These are phyloP conservation scores for Houttuynia cordata DNA, from an alignment of 164 flowering plant species.

Conservation along the genomic window DNA sequence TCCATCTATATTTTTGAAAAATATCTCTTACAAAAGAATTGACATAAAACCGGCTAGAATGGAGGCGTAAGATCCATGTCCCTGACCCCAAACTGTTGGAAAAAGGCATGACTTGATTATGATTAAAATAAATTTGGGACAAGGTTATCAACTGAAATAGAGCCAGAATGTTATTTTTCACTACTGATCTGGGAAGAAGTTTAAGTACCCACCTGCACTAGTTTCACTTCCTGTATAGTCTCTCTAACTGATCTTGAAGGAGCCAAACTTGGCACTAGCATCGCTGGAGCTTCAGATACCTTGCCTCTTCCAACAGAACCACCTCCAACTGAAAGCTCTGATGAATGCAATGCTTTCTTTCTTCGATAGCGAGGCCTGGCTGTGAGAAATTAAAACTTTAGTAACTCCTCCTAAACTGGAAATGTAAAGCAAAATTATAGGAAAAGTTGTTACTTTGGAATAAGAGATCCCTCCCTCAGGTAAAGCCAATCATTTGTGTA, in stretches of 20 bases:
- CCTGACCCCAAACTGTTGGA: too few species aligned
- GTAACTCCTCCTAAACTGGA: constrained; percentile 6
- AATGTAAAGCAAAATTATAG: not conserved
- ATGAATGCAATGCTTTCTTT: constrained; percentile 27
- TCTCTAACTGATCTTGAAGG: constrained; percentile 77
- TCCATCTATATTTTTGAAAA: too few species aligned
- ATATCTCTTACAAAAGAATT: too few species aligned
- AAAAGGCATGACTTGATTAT: too few species aligned
- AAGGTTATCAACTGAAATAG: not conserved
- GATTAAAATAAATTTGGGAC: too few species aligned
- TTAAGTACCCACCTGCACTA: constrained; percentile 63
- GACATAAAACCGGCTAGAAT: too few species aligned
- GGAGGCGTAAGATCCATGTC: too few species aligned
- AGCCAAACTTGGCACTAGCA: constrained; percentile 58
- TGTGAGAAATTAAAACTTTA: constrained; percentile 15
- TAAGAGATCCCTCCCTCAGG: constrained; percentile 74
- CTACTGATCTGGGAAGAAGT: not conserved
- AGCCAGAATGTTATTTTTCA: too few species aligned
- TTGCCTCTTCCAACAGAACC: constrained; percentile 20
- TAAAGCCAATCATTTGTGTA: constrained; percentile 94
- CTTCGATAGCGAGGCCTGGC: constrained; percentile 75
- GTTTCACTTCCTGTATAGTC: constrained; percentile 74
- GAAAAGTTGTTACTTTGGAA: constrained; percentile 61
- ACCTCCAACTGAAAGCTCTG: constrained; percentile 38
- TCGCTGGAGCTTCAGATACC: constrained; percentile 41